Evolutionary conservation across 768 basidiomycete species (phyloP), one percentile per base, ranked within the genome.

Genomic region (Phanerodontia chrysosporium): DNA sequence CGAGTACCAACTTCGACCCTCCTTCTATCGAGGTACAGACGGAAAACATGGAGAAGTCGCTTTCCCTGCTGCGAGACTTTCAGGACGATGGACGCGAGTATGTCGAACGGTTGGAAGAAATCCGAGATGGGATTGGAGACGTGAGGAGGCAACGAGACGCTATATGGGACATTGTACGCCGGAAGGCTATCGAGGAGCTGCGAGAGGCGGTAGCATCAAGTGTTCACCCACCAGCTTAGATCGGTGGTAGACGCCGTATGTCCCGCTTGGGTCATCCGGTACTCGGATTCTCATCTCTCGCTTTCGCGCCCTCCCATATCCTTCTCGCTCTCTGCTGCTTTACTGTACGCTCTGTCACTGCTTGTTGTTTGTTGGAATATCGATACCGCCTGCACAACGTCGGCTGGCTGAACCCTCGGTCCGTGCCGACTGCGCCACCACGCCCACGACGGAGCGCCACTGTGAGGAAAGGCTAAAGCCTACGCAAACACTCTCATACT

Each of bases 71-170:
- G 54, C 83, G 88, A 53, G 92, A 95, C 64, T 75, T 95, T 22
- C 87, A 90, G 64, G 92, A 94, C 66, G 92, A 95, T 65, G 89
- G 88, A 5, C 78, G 90, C 46, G 92, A 94, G 71, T 95, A 94
- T 67, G 84, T 89, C 5, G 92, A 93, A 67, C 82, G 92, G 27
- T 72, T 95, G 55, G 83, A 89, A 66, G 92, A 95, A 69, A 90
- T 95, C 55, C 74, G 92, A 55, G 90, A 94, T 64, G 84, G 84
- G 2, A 70, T 94, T 57, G 92, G 92, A 5, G 86, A 89, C 63
- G 81, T 89, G 29, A 7, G 39, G 39, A 42, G 18, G 46, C 46
- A 48, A 25, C 9, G 46, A 28, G 46, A 87, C 67, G 76, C 79
- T 10, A 79, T 94, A 21, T 95, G 92, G 92, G 80, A 84, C 58